phyloP scores from a whole-genome alignment of 768 basidiomycete species.

The Amanita fuliginea region DNA sequence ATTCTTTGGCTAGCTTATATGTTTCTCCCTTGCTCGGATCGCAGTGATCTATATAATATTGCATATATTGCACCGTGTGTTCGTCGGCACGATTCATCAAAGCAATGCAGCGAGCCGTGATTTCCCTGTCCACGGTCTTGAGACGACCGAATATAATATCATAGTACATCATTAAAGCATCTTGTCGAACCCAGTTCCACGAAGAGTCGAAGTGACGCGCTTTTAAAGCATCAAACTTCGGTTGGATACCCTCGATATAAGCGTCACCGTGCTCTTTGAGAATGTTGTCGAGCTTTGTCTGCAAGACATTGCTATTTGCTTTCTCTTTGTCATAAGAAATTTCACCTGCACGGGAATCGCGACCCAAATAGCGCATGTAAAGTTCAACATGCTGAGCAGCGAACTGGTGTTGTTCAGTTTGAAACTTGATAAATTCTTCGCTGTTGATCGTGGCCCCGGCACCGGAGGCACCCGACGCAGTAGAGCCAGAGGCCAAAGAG shows the following conservation, averaged over 20 bases:
- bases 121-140: conserved; percentile 90
- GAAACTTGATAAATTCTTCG: conserved; percentile 97
- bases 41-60: conserved; percentile 83
- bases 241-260: conserved; percentile 93
- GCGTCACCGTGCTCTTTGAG: conserved; percentile 85
- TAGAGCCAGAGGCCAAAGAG: conserved; percentile 59
- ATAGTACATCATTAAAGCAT: conserved; percentile 93
- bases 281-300: conserved; percentile 82
- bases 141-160: conserved; percentile 96
- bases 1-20: conserved; percentile 93
- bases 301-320: conserved; percentile 57
- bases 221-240: conserved; percentile 89
- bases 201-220: conserved; percentile 97
- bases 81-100: conserved; percentile 97
- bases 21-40: conserved; percentile 79
- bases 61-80: conserved; percentile 87
- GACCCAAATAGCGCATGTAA: conserved; percentile 92
- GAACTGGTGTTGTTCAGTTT: conserved; percentile 85
- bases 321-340: conserved; percentile 84
- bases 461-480: conserved; percentile 48
- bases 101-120: conserved; percentile 93
- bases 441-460: conserved; percentile 90
- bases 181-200: conserved; percentile 99
- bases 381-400: conserved; percentile 90
- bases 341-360: conserved; percentile 89